Evolutionary conservation across 805 yeast species (phyloP).

Genomic region (Saccharomycopsis fodiens): DNA sequence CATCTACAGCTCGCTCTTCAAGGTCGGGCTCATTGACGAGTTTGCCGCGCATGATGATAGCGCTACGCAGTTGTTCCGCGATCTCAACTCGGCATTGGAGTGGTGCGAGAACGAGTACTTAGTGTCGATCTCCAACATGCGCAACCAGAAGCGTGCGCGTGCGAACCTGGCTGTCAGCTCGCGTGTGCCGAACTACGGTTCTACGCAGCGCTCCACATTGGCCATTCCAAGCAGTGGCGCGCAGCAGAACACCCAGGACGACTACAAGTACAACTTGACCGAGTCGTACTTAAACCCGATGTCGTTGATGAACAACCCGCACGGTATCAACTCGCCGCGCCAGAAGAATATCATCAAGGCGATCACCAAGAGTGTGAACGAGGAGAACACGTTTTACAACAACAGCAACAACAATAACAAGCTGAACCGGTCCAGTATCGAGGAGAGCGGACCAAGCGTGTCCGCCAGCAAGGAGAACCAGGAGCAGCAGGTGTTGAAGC

Average conservation of each 20-base stretch:
- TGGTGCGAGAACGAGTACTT: slow-evolving; percentile 95
- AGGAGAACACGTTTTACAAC: slow-evolving; percentile 3
- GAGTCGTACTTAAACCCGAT: slow-evolving; percentile 20
- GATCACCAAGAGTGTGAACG: slow-evolving; percentile 16
- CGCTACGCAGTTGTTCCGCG: slow-evolving; percentile 56
- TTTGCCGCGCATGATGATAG: slow-evolving; percentile 34
- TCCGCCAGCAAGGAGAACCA: neutral
- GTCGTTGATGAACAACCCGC: slow-evolving; percentile 19
- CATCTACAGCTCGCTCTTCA: slow-evolving; percentile 64
- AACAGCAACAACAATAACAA: neutral
- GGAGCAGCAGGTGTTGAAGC: slow-evolving; percentile 18
- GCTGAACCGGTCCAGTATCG: neutral
- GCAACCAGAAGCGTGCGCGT: slow-evolving; percentile 17
- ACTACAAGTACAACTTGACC: slow-evolving; percentile 19
- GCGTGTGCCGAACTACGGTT: neutral
- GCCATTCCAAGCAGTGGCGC: slow-evolving; percentile 5
- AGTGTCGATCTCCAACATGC: slow-evolving; percentile 44
- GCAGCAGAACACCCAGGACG: slow-evolving; percentile 6
- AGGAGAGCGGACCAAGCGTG: neutral
- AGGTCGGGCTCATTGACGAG: slow-evolving; percentile 71
- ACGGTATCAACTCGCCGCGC: slow-evolving; percentile 17
- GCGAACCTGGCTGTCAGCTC: neutral
- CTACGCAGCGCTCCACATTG: neutral
- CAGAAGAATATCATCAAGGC: slow-evolving; percentile 19
- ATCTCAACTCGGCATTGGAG: slow-evolving; percentile 82